Evolutionary conservation across 495 filamentous ascomycete species (phyloP).

Genomic region (Penicillium cataractarum): DNA sequence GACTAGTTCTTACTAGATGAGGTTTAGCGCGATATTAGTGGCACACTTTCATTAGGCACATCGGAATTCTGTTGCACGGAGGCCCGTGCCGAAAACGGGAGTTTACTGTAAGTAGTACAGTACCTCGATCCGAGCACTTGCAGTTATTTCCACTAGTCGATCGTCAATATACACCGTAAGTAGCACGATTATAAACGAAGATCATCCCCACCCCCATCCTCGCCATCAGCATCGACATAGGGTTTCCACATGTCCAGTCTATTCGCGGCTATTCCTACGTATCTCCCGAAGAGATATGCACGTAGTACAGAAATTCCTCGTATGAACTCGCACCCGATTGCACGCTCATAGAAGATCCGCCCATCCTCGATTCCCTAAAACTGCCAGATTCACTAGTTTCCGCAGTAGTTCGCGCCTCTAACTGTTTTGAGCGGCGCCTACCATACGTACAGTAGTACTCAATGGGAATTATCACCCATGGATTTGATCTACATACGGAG

Average conservation of each 20-base stretch:
- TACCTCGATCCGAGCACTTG: too few relatives aligned
- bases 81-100: too few relatives aligned
- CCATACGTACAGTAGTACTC: too few relatives aligned
- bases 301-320: background rate
- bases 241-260: background rate
- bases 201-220: background rate
- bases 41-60: too few relatives aligned
- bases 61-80: too few relatives aligned
- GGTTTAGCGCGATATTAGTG: too few relatives aligned
- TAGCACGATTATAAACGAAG: background rate
- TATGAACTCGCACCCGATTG: background rate
- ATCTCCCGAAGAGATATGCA: background rate
- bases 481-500: too few relatives aligned
- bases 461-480: background rate
- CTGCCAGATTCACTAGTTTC: background rate
- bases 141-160: too few relatives aligned
- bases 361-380: background rate
- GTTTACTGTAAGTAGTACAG: too few relatives aligned
- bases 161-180: background rate
- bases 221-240: background rate
- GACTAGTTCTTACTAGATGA: too few relatives aligned
- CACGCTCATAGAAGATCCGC: background rate
- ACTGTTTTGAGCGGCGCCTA: background rate
- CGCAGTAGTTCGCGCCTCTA: background rate
- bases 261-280: background rate